Conservation (phyloP, 1,284 basidiomycete species). For the Fomitopsis pinicola region DNA sequence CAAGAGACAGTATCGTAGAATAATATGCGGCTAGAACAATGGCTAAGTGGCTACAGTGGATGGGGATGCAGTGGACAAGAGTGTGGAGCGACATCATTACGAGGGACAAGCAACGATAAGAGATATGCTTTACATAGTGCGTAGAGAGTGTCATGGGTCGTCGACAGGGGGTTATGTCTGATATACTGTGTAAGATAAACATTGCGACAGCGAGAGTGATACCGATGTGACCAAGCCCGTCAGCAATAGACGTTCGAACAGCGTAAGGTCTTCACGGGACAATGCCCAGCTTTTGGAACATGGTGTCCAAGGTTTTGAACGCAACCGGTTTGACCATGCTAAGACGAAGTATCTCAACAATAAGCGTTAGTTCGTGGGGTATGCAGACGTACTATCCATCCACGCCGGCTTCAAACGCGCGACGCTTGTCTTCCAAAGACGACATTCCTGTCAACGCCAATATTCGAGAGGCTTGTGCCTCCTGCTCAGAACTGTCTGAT, state of each 20-base stretch:
- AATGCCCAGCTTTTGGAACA: constrained; percentile 77
- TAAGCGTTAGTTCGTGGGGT: neutral
- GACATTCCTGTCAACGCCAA: constrained; percentile 92
- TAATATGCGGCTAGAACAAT: constrained; percentile 2
- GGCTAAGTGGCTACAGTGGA: constrained; percentile 8
- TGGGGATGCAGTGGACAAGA: neutral
- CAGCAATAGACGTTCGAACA: neutral
- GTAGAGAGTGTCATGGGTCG: neutral
- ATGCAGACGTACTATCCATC: constrained; percentile 82
- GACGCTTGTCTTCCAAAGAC: constrained; percentile 86
- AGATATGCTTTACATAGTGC: neutral
- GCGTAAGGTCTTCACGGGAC: constrained; percentile 31
- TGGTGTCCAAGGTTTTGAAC: constrained; percentile 82
- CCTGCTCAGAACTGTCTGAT: constrained; percentile 12
- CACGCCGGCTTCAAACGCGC: constrained; percentile 89
- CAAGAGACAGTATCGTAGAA: constrained; percentile 1
- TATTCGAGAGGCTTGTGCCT: constrained; percentile 52
- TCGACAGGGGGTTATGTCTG: neutral
- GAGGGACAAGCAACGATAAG: neutral
- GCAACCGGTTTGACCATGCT: constrained; percentile 91
- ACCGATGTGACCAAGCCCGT: neutral
- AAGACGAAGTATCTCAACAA: constrained; percentile 3
- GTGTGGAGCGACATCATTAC: neutral
- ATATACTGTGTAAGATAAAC: neutral
- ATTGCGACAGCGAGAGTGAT: neutral